Conservation (phyloP, 331 rosid genomes). For the Quercus lobata region DNA sequence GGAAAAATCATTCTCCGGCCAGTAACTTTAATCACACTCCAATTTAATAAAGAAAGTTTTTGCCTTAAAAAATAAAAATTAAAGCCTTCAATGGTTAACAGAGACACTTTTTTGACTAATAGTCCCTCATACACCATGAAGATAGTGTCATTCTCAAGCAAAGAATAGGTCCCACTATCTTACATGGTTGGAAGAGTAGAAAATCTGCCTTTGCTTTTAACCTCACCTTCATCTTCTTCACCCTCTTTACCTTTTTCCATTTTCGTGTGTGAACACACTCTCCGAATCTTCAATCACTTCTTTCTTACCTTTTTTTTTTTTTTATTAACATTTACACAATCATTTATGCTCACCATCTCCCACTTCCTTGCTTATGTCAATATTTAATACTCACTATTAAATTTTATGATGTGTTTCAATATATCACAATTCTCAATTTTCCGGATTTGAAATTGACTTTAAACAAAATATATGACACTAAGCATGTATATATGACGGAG, state of each 20-base stretch:
- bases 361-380: not conserved
- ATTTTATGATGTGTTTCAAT: no score
- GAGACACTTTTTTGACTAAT: conserved; percentile 42
- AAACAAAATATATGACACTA: no score
- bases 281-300: conserved; percentile 4
- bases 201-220: conserved; percentile 63
- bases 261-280: conserved; percentile 1
- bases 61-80: not conserved
- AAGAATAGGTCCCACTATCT: conserved; percentile 45
- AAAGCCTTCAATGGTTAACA: conserved; percentile 25
- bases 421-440: no score
- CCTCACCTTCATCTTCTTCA: conserved; percentile 40
- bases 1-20: conserved; percentile 18
- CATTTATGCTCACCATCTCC: not conserved
- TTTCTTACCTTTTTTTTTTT: not conserved
- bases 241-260: conserved; percentile 16
- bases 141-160: conserved; percentile 79
- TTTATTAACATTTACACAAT: not conserved
- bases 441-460: no score
- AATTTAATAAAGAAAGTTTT: conserved; percentile 10
- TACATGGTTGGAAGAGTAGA: conserved; percentile 44
- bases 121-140: conserved; percentile 44
- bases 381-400: no score
- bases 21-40: conserved; percentile 15
- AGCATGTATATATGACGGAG: no score